These are phyloP conservation scores for Sporothrix schenckii DNA, from an alignment of 2,329 filamentous ascomycete genomes.

Conservation along the genomic window DNA sequence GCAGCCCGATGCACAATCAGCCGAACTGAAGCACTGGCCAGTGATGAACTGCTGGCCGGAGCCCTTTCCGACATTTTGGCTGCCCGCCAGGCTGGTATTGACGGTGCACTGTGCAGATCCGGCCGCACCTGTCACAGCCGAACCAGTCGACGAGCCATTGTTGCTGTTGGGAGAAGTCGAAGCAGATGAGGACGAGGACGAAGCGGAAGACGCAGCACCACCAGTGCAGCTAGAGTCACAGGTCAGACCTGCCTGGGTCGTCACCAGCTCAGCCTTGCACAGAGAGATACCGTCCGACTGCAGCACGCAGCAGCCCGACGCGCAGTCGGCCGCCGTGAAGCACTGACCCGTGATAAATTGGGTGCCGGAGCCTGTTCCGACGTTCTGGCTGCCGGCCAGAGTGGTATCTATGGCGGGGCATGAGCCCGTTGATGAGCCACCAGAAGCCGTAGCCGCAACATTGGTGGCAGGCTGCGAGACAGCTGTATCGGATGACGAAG, in stretches of 20 bases:
- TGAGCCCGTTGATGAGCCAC: neutral
- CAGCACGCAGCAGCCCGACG: conserved; percentile 40
- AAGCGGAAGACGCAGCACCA: neutral
- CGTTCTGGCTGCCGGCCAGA: conserved; percentile 43
- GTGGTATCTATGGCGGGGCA: conserved; percentile 40
- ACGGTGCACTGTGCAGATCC: conserved; percentile 34
- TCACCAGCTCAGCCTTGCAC: conserved; percentile 34
- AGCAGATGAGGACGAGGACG: neutral
- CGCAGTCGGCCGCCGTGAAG: conserved; percentile 40
- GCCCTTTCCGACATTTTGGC: conserved; percentile 40
- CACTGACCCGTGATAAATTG: conserved; percentile 43
- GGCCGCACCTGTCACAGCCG: conserved; percentile 2
- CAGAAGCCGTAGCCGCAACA: neutral
- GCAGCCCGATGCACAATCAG: conserved; percentile 41
- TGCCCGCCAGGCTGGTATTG: conserved; percentile 44
- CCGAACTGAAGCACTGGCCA: conserved; percentile 39
- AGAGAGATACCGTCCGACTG: conserved; percentile 33
- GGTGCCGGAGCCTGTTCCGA: conserved; percentile 38
- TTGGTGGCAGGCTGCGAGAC: neutral
- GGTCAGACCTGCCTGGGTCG: conserved; percentile 32
- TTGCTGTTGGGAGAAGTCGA: neutral
- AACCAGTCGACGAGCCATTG: neutral
- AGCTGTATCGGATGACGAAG: neutral
- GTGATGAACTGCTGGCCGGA: conserved; percentile 40
- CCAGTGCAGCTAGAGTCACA: conserved; percentile 33